Base-by-base conservation (phyloP, 441 rosid species). In the Populus hybrid region DNA sequence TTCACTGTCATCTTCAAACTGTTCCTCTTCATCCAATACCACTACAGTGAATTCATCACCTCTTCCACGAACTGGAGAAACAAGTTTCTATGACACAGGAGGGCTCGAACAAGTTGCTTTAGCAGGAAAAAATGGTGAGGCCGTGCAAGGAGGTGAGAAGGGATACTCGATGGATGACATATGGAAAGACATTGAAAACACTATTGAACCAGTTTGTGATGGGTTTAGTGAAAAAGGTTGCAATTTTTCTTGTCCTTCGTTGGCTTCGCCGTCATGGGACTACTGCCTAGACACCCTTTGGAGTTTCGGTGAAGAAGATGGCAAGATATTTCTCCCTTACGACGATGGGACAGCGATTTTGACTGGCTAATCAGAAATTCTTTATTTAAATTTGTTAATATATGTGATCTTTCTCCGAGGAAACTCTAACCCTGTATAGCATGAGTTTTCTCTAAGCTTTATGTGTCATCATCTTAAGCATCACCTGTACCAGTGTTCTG, bases 151-250 rank as follows among this genome's bases (percentile, higher is more conserved):
- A 63, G 78, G 77, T 23, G 96, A 86, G 76, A 87, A 80, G 14
- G 90, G 82, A 28, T 90, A 84, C 78, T 85, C 94, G 4, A 84
- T 92, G 95, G 99, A 96, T 84, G 98, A 96, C 53, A 90, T 96
- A 84, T 96, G 99, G 99, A 91, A 89, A 81, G 99, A 94, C 72
- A 91, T 96, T 73, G 98, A 90, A 26, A 84, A 84, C 80, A 80
- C 59, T 11, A 87, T 85, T 11, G 86, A 86, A 83, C 94, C 95
- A 2, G 83, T 85, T 67, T 79, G 71, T 84, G 82, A 82, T 63
- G 88, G 84, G 53, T 90, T 87, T 75, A 81, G 82, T 65, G 89
- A 85, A 82, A 86, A 84, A 78, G 86, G 84, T 63, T 78, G 85
- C 76, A 85, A 83, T 66, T 87, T 92, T 70, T 70, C 85, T 71